A percentile compares a stretch with the other conserved stretches of the same genome.
Evolutionary conservation across 2,329 filamentous ascomycete genomes (phyloP).

Genomic region (Myriosclerotinia scirpicola): DNA sequence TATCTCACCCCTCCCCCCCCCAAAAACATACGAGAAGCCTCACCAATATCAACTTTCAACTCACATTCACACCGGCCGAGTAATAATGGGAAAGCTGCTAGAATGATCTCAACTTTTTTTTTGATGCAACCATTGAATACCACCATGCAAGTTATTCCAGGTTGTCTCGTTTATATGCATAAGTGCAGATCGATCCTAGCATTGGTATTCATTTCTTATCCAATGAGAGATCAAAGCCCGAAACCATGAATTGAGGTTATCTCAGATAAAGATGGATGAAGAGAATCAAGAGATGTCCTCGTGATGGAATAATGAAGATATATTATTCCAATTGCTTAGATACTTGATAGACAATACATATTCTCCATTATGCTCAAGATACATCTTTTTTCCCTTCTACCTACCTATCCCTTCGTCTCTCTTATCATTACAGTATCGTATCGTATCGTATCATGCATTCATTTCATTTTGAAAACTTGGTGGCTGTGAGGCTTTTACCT

Average conservation of each 20-base stretch:
- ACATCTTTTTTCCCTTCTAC: too few species aligned
- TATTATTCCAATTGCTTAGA: background rate
- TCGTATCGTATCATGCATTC: background rate
- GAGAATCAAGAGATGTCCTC: background rate
- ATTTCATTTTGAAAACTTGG: background rate
- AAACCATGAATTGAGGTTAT: constrained; percentile 9
- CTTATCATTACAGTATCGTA: too few species aligned
- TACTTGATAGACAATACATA: background rate
- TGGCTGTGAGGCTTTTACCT: background rate
- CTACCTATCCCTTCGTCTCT: background rate
- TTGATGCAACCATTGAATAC: constrained; percentile 7
- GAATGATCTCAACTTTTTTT: constrained; percentile 16
- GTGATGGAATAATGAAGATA: constrained; percentile 20
- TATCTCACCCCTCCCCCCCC: background rate
- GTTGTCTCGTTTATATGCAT: constrained; percentile 21
- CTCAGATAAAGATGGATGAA: background rate
- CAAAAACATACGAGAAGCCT: background rate
- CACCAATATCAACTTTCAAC: background rate
- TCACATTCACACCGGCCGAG: constrained; percentile 3
- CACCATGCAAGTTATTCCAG: constrained; percentile 12
- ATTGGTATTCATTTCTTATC: background rate
- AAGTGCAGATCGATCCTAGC: constrained; percentile 18
- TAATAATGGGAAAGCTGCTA: background rate
- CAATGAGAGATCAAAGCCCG: constrained; percentile 5
- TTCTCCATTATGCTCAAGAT: too few species aligned